Evolutionary conservation across 441 rosid species (phyloP), one percentile per base, ranked within the genome.

Genomic region (Melastoma candidum): DNA sequence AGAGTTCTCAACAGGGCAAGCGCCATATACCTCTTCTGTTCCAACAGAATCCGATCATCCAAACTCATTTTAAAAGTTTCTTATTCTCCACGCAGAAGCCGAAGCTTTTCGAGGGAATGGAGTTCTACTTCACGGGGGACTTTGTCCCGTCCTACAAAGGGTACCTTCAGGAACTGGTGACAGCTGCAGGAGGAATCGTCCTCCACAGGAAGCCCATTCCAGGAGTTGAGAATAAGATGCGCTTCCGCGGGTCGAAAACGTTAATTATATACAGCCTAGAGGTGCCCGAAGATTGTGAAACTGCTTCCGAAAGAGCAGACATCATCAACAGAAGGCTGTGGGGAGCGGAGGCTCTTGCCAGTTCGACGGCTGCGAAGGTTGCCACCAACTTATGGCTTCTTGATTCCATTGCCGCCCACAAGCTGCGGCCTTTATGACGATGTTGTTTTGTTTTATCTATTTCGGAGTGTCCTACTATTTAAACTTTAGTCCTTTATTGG

Each of bases 301-400:
- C 41, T 36, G 8, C 41, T 36, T 61, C 57, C 69, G 24, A 59
- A 56, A 67, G 76, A 71, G 65, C 66, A 71, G 29, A 58, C 59
- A 58, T 77, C 29, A 60, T 77, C 61, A 77, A 63, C 48, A 67
- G 58, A 14, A 73, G 93, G 74, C 52, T 57, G 54, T 55, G 58
- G 54, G 47, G 62, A 24, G 55, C 72, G 87, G 83, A 82, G 67
- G 78, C 73, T 11, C 66, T 88, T 53, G 95, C 95, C 0, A 72
- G 65, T 61, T 68, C 80, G 54, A 68, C 78, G 26, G 77, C 68
- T 69, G 79, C 92, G 39, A 85, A 68, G 75, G 84, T 77, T 39
- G 82, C 75, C 41, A 85, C 78, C 77, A 88, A 79, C 67, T 65
- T 74, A 26, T 92, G 98, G 98, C 72, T 92, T 72, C 68, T 88